phyloP scores from a whole-genome alignment of 2,329 filamentous ascomycete genomes.

The Didymella sp. region DNA sequence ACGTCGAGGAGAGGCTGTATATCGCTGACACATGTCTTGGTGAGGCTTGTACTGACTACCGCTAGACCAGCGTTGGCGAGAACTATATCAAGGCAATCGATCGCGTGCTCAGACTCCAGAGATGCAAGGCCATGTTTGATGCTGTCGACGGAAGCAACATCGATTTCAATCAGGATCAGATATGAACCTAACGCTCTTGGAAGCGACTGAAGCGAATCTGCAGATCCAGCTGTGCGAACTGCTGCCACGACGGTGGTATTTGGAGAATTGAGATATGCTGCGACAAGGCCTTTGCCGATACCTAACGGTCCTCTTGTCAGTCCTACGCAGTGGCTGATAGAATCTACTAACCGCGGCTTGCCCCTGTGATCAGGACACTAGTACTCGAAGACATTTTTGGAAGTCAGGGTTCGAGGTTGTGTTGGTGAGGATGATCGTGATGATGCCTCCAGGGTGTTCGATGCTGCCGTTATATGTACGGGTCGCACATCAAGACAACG shows the following conservation, averaged over 20 bases:
- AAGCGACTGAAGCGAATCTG: constrained; percentile 34
- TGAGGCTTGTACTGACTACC: not conserved
- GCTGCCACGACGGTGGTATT: constrained; percentile 52
- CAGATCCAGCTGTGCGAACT: constrained; percentile 43
- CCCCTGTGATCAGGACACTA: constrained; percentile 43
- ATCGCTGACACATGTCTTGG: constrained; percentile 1
- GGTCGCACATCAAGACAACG: not conserved
- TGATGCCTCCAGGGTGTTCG: not conserved
- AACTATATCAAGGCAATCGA: constrained; percentile 6
- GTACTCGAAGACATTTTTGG: constrained; percentile 7
- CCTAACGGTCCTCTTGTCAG: constrained; percentile 26
- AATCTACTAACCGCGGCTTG: constrained; percentile 35
- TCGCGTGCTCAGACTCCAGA: constrained; percentile 17
- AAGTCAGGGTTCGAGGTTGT: not conserved
- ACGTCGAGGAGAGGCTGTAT: constrained; percentile 23
- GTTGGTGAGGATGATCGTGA: not conserved
- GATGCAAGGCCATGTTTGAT: constrained; percentile 33
- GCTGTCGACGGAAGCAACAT: constrained; percentile 30
- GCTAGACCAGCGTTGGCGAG: constrained; percentile 25
- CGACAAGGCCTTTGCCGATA: constrained; percentile 46
- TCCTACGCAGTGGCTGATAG: constrained; percentile 15
- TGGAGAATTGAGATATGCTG: constrained; percentile 47
- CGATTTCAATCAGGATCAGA: constrained; percentile 20
- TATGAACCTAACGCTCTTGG: constrained; percentile 25
- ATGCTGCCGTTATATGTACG: not conserved